phyloP scores from a whole-genome alignment of 768 basidiomycete species.

The Phlegmacium glaucopus region DNA sequence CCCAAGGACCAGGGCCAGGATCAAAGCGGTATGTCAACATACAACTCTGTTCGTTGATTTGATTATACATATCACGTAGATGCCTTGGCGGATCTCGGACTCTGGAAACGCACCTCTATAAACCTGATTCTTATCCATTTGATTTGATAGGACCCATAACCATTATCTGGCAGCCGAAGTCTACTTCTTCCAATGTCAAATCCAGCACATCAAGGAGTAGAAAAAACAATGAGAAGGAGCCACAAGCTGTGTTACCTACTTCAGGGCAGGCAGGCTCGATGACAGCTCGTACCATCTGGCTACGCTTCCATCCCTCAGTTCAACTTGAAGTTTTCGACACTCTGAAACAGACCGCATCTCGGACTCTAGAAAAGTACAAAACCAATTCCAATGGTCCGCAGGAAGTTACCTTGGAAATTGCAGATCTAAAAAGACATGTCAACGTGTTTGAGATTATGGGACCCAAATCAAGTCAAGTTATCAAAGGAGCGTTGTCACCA shows the following conservation, averaged over 20 bases:
- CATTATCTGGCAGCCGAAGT: constrained; percentile 66
- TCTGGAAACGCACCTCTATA: constrained; percentile 67
- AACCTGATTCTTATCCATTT: constrained; percentile 59
- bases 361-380: constrained; percentile 23
- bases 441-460: constrained; percentile 91
- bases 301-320: constrained; percentile 75
- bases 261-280: constrained; percentile 6
- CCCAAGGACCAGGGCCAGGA: constrained; percentile 56
- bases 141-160: constrained; percentile 67
- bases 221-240: constrained; percentile 11
- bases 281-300: constrained; percentile 55
- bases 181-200: constrained; percentile 4
- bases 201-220: constrained; percentile 5
- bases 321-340: constrained; percentile 53
- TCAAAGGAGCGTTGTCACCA: constrained; percentile 59
- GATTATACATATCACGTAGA: constrained; percentile 31
- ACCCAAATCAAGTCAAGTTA: constrained; percentile 73
- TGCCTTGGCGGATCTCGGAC: constrained; percentile 63
- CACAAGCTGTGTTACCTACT: constrained; percentile 2
- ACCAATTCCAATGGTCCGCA: constrained; percentile 13
- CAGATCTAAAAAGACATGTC: constrained; percentile 66
- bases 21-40: constrained; percentile 49
- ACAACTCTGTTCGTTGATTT: background rate
- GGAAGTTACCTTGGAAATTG: constrained; percentile 53
- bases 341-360: constrained; percentile 49